Conservation (phyloP, 495 filamentous ascomycete species). For the Physcia stellaris region DNA sequence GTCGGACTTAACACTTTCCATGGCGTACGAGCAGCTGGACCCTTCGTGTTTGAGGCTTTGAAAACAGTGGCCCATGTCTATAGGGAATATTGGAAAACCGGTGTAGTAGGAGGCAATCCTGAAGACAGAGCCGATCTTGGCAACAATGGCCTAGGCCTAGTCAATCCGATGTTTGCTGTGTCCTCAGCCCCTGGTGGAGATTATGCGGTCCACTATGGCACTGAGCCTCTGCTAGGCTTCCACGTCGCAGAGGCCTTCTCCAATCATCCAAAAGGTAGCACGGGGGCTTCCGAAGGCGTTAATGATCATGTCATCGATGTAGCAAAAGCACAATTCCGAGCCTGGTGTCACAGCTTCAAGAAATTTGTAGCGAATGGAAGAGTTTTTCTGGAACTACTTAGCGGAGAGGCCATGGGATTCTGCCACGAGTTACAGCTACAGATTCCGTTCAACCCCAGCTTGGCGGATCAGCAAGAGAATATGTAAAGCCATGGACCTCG, state of each 20-base stretch:
- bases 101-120: not conserved
- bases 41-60: not conserved
- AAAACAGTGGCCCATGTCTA: not conserved
- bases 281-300: not conserved
- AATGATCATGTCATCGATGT: not conserved
- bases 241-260: conserved; percentile 22
- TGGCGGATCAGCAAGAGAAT: conserved; percentile 6
- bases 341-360: conserved; percentile 18
- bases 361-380: conserved; percentile 6
- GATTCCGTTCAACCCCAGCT: conserved; percentile 3
- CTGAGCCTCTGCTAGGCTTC: conserved; percentile 31
- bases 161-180: conserved; percentile 23
- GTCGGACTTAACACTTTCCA: not conserved
- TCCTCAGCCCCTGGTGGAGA: conserved; percentile 5
- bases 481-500: conserved; percentile 17
- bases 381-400: conserved; percentile 26
- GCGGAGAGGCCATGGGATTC: conserved; percentile 29
- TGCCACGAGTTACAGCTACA: conserved; percentile 26
- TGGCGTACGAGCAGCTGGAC: conserved; percentile 1
- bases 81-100: conserved; percentile 1
- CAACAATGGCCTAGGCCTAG: not conserved
- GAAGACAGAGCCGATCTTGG: not conserved
- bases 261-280: not conserved
- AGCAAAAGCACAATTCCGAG: conserved; percentile 18
- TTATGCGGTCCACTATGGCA: conserved; percentile 22